These are phyloP conservation scores for Termitomyces sp. DNA, from an alignment of 768 basidiomycete species.

Conservation along the genomic window DNA sequence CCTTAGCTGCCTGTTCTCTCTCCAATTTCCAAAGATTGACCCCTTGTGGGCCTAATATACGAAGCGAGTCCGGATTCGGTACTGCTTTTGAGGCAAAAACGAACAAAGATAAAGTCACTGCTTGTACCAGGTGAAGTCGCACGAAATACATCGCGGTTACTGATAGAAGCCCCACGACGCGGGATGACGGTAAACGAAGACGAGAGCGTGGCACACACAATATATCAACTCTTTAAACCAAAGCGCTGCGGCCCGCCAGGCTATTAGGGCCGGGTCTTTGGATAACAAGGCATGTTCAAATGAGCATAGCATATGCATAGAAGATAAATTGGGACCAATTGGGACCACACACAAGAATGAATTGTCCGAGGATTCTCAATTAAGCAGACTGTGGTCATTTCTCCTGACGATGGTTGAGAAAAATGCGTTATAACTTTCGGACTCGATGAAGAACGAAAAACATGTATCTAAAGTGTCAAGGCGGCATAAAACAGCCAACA, in stretches of 20 bases:
- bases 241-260: not conserved
- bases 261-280: not conserved
- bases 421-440: not conserved
- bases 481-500: not conserved
- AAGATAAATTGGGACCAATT: not conserved
- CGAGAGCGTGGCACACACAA: not conserved
- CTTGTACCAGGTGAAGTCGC: conserved; percentile 1
- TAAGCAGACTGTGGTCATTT: not conserved
- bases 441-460: not conserved
- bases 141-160: conserved; percentile 5
- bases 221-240: not conserved
- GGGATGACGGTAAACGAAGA: not conserved
- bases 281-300: not conserved
- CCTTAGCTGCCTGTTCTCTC: conserved; percentile 12
- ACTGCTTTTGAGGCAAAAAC: conserved; percentile 1
- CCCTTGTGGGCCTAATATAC: conserved; percentile 45
- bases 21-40: conserved; percentile 62
- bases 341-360: not conserved
- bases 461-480: not conserved
- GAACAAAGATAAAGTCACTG: conserved; percentile 3
- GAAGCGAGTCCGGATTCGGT: conserved; percentile 12
- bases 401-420: not conserved
- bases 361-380: not conserved
- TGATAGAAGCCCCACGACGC: not conserved
- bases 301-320: not conserved